Conservation (phyloP, 352 stramenopile species). For the Phytophthora constricta region DNA sequence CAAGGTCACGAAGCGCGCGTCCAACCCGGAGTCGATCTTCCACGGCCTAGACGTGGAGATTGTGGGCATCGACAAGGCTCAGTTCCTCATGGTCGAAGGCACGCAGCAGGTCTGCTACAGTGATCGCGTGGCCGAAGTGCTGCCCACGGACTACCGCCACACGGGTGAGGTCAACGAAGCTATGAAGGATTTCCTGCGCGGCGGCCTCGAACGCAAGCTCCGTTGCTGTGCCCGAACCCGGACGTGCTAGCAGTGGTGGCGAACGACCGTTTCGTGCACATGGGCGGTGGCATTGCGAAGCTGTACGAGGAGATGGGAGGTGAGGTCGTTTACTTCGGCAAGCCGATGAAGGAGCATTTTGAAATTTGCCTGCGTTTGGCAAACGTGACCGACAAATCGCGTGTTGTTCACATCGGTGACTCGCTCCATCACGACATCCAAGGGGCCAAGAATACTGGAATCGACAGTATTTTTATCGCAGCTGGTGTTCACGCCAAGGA, state of each 20-base stretch:
- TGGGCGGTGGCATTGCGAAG: conserved; percentile 82
- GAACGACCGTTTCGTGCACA: conserved; percentile 63
- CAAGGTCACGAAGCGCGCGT: conserved; percentile 39
- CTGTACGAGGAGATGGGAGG: conserved; percentile 83
- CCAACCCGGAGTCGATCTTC: conserved; percentile 55
- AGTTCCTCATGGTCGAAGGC: conserved; percentile 67
- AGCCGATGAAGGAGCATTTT: conserved; percentile 84
- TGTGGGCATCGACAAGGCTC: conserved; percentile 43
- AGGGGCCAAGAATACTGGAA: conserved; percentile 52
- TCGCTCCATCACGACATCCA: conserved; percentile 74
- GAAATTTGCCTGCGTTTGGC: conserved; percentile 60
- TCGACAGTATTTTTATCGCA: conserved; percentile 69
- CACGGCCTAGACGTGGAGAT: conserved; percentile 55
- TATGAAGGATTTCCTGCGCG: conserved; percentile 54
- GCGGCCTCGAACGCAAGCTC: conserved; percentile 57
- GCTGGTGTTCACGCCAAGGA: conserved; percentile 63
- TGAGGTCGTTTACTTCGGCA: conserved; percentile 81
- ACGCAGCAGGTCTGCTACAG: conserved; percentile 64
- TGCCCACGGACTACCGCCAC: conserved; percentile 51
- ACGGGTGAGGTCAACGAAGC: conserved; percentile 48
- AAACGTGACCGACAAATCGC: conserved; percentile 28
- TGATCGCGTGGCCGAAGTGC: conserved; percentile 33
- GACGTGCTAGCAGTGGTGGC: conserved; percentile 81
- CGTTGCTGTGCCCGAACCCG: conserved; percentile 89
- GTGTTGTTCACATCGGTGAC: conserved; percentile 71